phyloP scores from a whole-genome alignment of 1,284 basidiomycete genomes.

The Irpex rosettiformis region DNA sequence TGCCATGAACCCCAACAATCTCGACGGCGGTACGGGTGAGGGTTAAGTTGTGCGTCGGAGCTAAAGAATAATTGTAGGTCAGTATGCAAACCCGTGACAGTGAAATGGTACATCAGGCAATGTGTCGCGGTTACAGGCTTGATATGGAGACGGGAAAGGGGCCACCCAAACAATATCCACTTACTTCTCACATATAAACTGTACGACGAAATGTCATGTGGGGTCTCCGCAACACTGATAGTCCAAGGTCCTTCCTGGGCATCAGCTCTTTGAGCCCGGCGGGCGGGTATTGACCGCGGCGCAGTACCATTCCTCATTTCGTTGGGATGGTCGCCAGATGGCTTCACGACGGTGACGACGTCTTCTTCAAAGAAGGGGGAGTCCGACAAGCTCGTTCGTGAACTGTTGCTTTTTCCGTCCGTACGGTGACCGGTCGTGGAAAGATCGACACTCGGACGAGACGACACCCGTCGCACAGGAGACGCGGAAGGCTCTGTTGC shows the following conservation, averaged over 20 bases:
- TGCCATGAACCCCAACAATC: constrained; percentile 72
- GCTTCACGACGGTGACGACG: constrained; percentile 21
- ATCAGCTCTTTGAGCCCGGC: constrained; percentile 29
- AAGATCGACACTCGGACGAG: constrained; percentile 30
- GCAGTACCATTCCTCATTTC: constrained; percentile 36
- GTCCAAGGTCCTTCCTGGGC: constrained; percentile 48
- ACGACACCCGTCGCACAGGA: constrained; percentile 16
- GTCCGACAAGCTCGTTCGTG: constrained; percentile 23
- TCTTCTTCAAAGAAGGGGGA: constrained; percentile 34
- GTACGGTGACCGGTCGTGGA: constrained; percentile 18
- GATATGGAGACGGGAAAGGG: not conserved
- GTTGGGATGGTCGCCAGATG: constrained; percentile 17
- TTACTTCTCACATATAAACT: constrained; percentile 48
- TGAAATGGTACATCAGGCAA: constrained; percentile 7
- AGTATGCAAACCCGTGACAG: constrained; percentile 8
- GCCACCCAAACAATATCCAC: constrained; percentile 23
- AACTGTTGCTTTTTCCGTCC: constrained; percentile 25
- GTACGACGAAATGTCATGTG: constrained; percentile 36
- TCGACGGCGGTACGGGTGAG: constrained; percentile 75
- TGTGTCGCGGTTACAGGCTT: not conserved
- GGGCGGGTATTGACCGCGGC: constrained; percentile 28
- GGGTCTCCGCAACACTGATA: constrained; percentile 49
- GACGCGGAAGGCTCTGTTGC: constrained; percentile 19
- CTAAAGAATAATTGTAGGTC: constrained; percentile 38
- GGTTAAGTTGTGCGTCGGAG: constrained; percentile 85